Base-by-base conservation (phyloP, 768 basidiomycete species). In the Mycena alexandri region DNA sequence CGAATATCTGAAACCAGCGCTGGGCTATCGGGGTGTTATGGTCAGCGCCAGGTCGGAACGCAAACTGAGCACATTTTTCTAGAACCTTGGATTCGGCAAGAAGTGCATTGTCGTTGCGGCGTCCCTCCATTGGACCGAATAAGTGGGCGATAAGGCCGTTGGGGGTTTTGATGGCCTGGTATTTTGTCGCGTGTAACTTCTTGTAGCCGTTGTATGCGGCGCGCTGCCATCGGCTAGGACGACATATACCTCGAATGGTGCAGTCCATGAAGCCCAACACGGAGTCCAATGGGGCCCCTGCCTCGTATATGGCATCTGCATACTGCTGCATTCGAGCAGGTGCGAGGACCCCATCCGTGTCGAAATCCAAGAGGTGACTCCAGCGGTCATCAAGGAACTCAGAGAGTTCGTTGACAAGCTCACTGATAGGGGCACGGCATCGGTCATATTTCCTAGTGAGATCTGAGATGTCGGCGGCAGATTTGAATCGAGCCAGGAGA, bases 91-190 rank as follows among this genome's bases (percentile, higher is more conserved):
- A 68, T 13, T 73, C 43, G 17, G 34, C 54, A 14, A 75, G 61
- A 5, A 75, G 51, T 3, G 14, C 12, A 24, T 63, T 65, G 65
- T 76, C 72, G 46, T 73, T 66, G 2, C 69, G 63, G 1, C 71
- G 65, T n/a, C 63, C 77, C 48, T 62, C 69, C 1, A 71, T 42
- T 17, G 75, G 74, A 3, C 77, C 75, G 65, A 50, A 72, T 19
- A 76, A 57, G 51, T 76, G 77, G 0, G 69, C 76, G 63, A 74
- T 29, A 2, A 76, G 42, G 2, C 77, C 72, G 61, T 78, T 72
- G 19, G 75, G 74, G 13, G 74, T 48, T 38, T 43, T 71, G n/a
- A 78, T 14, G 0, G 65, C 73, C 43, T 77, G 77, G 50, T 25
- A 50, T 17, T 50, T 50, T 24, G 24, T 50, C 25, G 48, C 48